Base-by-base conservation (phyloP, 306 rosid genomes). In the Glycyrrhiza uralensis region DNA sequence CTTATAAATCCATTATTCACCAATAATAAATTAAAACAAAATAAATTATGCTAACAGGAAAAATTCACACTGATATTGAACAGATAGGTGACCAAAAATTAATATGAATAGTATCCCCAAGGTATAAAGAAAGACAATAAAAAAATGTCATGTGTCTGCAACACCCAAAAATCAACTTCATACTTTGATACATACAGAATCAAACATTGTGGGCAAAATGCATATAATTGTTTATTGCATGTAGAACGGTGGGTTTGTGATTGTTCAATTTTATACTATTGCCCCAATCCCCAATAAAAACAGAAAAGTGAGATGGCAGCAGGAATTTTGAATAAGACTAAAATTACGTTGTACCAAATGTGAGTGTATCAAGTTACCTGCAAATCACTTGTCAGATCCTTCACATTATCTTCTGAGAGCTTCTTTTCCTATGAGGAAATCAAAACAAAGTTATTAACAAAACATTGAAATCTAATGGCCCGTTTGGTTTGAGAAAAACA, bases 341-440 rank as follows among this genome's bases (percentile, higher is more conserved):
- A 19, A 71, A 71, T 23, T 36, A 28, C 19, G 32, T 22, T 26
- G 57, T 6, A 66, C 5, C 28, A 23, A 11, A 69, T 29, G 42
- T 66, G 62, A 35, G 33, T 47, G 30, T 20, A 77, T 77, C 63
- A 59, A 65, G 76, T 62, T 81, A 95, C 99, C 97, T 95, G 97
- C 92, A 95, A 82, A 75, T 89, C 99, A 76, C 79, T 87, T 36
- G 99, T 89, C 71, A 91, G 71, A 83, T 84, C 97, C 81, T 91
- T 95, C 62, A 84, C 91, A 24, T 84, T 95, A 77, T 91, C 97
- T 85, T 88, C 96, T 1, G 96, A 88, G 67, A 95, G 96, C 68
- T 91, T 91, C 80, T 95, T 95, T 22, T 88, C 99, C 99, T 95
- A 77, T 18, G 19, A 44, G 52, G 66, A 59, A 69, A 69, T 66